Evolutionary conservation across 2,329 filamentous ascomycete genomes (phyloP), one percentile per base, ranked within the genome.

Genomic region (Cytospora mali): DNA sequence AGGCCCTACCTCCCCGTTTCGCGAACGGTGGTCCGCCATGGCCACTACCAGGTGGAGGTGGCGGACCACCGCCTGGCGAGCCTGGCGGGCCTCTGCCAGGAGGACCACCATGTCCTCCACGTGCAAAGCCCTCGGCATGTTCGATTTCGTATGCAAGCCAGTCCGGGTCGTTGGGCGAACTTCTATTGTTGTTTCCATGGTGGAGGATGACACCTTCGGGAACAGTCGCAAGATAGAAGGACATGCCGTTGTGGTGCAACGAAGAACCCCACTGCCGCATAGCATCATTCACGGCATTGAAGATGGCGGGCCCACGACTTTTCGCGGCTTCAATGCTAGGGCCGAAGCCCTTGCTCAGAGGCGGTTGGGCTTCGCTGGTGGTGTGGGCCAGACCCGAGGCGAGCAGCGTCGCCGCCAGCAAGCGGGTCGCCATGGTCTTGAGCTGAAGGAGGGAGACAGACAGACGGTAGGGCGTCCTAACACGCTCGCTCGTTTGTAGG

Each of bases 81-180:
- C 59, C 62, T 21, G 31, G 53, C 53, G 54, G 51, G 6, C 59
- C 62, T 21, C 60, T 27, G 6, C 60, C 33, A 6, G 58, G 58
- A 11, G 58, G 58, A n/a, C 35, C 51, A 23, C 39, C 39, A n/a
- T 9, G 31, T 33, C 60, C n/a, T 2, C 64, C 62, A 21, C 73
- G 72, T 1, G 88, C 86, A 74, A 93, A 92, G 3, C 79, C 71
- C 67, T 89, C 79, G 0, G 89, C 87, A 73, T 93, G 90, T 68
- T 93, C 89, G 4, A 88, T 82, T 71, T 93, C 90, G 69, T 92
- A 93, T 0, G 90, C 90, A 1, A 93, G 77, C 89, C 90, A 92
- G 69, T 92, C 87, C 3, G 80, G 82, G 0, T 79, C 81, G 2
- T 74, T 72, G 0, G 90, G 80, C 0, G 79, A 76, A 1, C 80